phyloP scores from a whole-genome alignment of 305 asterid genomes.

The Salvia sclarea region DNA sequence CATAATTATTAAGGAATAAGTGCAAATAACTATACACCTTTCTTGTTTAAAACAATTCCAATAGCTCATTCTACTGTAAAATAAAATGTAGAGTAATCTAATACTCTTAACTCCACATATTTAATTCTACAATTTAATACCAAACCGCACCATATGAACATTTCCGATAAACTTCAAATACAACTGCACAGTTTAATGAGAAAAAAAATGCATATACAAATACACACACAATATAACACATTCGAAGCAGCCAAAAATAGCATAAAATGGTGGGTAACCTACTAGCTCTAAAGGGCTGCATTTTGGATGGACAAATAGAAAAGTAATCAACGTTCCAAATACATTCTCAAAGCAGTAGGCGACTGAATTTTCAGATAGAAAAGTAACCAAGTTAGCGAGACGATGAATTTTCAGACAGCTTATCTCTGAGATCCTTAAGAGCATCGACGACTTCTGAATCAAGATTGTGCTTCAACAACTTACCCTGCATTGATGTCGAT shows the following conservation, averaged over 20 bases:
- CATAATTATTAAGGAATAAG: no score
- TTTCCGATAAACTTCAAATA: not conserved
- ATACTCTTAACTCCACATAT: not conserved
- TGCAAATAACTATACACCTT: no score
- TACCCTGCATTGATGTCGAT: slow-evolving; percentile 89
- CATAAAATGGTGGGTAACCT: not conserved
- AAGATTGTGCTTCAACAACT: slow-evolving; percentile 90
- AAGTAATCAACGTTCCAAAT: not conserved
- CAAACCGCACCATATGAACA: no score
- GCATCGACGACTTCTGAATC: slow-evolving; percentile 84
- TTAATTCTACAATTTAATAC: no score
- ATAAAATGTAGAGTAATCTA: no score
- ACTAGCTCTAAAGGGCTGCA: not conserved
- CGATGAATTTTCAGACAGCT: slow-evolving; percentile 51
- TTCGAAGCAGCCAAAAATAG: not conserved
- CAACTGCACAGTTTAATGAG: not conserved
- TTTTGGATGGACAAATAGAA: not conserved
- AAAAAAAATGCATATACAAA: not conserved
- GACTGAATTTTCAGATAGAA: not conserved
- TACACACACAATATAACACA: not conserved
- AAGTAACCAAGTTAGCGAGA: slow-evolving; percentile 26
- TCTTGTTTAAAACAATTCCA: no score
- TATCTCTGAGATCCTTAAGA: slow-evolving; percentile 85
- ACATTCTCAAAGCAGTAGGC: not conserved
- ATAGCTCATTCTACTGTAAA: no score